These are phyloP conservation scores for Ustilago shanxiensis DNA, from an alignment of 1,284 basidiomycete genomes.

Conservation along the genomic window DNA sequence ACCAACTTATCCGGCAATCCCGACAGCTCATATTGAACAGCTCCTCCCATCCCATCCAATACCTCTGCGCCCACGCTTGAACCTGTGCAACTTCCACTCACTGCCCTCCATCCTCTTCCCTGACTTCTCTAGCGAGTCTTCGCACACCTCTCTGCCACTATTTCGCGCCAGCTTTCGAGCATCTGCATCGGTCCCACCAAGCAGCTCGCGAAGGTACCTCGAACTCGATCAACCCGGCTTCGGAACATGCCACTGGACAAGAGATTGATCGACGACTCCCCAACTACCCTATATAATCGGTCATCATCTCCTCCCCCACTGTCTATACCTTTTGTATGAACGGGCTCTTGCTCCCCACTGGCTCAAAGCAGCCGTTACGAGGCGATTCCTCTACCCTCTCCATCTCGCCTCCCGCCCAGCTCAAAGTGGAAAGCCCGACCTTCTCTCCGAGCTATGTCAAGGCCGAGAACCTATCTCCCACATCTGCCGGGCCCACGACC, in stretches of 20 bases:
- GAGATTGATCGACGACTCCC: constrained; percentile 25
- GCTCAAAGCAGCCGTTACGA: constrained; percentile 44
- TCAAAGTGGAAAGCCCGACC: constrained; percentile 20
- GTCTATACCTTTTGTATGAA: constrained; percentile 36
- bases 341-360: constrained; percentile 47
- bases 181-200: constrained; percentile 18
- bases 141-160: neutral
- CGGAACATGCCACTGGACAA: constrained; percentile 46
- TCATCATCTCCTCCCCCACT: neutral
- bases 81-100: neutral
- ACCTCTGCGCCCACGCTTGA: neutral
- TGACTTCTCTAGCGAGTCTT: neutral
- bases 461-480: constrained; percentile 13
- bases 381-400: constrained; percentile 32
- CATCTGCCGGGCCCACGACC: constrained; percentile 2
- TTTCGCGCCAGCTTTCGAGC: constrained; percentile 19
- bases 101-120: neutral
- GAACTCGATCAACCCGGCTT: constrained; percentile 16
- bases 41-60: neutral
- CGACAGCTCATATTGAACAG: neutral
- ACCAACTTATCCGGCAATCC: neutral
- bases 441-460: constrained; percentile 26
- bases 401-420: constrained; percentile 25
- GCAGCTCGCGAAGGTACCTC: constrained; percentile 35
- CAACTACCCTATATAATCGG: constrained; percentile 17